Base-by-base conservation (phyloP, 2,329 filamentous ascomycete genomes). In the Hypoxylon sp. region DNA sequence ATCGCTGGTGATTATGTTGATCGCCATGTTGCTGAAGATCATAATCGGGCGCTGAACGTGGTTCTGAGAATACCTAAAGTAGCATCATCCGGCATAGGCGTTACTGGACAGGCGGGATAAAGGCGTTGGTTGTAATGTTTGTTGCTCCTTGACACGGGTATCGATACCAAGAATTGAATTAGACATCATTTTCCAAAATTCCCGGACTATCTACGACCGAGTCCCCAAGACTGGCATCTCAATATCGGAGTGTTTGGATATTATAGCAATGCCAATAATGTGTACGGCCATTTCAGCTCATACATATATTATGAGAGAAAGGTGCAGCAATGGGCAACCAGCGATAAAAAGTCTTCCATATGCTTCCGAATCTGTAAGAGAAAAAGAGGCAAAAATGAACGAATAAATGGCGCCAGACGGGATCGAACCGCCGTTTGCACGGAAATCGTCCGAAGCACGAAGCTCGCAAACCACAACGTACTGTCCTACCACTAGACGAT, bases 11-110 rank as follows among this genome's bases (percentile, higher is more conserved):
- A 85, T 93, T 13, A 83, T 92, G 27, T 82, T 97, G 19, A 82
- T 90, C 2, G 88, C 92, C 21, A 88, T 97, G 83, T 82, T 97
- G 21, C 67, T 88, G 62, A 90, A 88, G 75, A 81, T 89, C 29
- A 71, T 87, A 15, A 75, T 82, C 48, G 80, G 73, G 5, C 75
- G 67, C 50, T 75, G 67, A 74, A 6, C 39, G 42, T 31, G 32
- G 27, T 17, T 27, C 29, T 21, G 8, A 21, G 35, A 46, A 32
- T 13, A n/a, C n/a, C n/a, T n/a, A n/a, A 21, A 35, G 35, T n/a
- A 50, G 55, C 37, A 19, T 19, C 17, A 44, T 44, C 39, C 62
- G 59, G 11, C 48, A 48, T 51, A 17, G 71, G 71, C 64, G 63
- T 70, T 70, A 32, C 11, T 5, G 2, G 64, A 35, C 47, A 47